Base-by-base conservation (phyloP, 495 filamentous ascomycete species). In the Penicillium steckii region DNA sequence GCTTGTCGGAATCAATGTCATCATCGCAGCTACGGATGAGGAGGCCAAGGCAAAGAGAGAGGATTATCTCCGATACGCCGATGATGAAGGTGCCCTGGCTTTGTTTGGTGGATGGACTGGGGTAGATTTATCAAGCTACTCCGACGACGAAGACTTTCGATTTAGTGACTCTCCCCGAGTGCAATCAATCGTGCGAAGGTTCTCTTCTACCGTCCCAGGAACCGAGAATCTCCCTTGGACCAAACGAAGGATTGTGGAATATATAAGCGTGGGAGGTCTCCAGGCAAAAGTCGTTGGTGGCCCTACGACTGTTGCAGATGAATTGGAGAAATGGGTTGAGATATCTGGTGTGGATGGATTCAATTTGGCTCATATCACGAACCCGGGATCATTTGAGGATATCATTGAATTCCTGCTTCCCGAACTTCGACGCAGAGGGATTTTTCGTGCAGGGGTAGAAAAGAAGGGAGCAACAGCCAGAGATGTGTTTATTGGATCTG, bases 41-140 rank as follows among this genome's bases (percentile, higher is more conserved):
- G 80, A 80, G 38, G 82, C 82, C 1, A 59, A 62, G 25, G 76
- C 62, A 0, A 83, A 83, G 57, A 62, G 74, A n/a, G 65, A 61
- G 0, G 78, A 80, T 18, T 76, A 72, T 40, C 42, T 73, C 7
- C 60, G 71, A 33, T 83, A 83, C 58, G 80, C 75, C 10, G 79
- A 79, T 38, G 66, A 62, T n/a, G 81, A 84, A 57, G 83, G 82
- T 2, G 81, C 77, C 3, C 60, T 82, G 23, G 79, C 80, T 5
- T 59, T 84, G 33, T 86, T 84, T 57, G 80, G 80, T 6, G 82
- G 81, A n/a, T 84, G 81, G 80, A 82, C 81, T 6, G 81, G 80
- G 2, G 74, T 84, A 15, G 81, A 85, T 61, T 67, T 83, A 3
- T 55, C 64, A 19, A 50, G 65, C 44, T 83, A 83, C 55, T 66